Conservation (phyloP, 1,284 basidiomycete genomes). For the Trichosporon ovoides region DNA sequence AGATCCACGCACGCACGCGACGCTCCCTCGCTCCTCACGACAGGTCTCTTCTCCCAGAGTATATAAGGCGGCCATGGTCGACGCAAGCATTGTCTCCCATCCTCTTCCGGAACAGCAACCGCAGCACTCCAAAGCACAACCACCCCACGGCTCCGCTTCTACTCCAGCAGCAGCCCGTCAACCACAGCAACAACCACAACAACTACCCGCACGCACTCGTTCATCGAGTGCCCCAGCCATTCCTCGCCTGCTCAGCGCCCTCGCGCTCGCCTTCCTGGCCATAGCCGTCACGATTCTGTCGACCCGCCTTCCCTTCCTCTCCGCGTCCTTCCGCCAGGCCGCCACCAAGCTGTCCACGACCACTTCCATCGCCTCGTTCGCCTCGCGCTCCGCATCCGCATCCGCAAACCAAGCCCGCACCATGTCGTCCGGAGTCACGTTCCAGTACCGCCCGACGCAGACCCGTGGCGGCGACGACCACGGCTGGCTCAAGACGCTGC, state of each 20-base stretch:
- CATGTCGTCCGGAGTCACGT: constrained; percentile 7
- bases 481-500: constrained; percentile 83
- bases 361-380: neutral
- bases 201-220: neutral
- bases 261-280: constrained; percentile 14
- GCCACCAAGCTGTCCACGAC: neutral
- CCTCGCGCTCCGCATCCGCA: neutral
- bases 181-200: constrained; percentile 3
- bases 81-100: neutral
- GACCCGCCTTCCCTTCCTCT: constrained; percentile 4
- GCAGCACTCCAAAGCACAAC: neutral
- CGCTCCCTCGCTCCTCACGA: too few relatives aligned
- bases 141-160: neutral
- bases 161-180: neutral
- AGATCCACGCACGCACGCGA: too few relatives aligned
- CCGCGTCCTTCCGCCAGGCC: constrained; percentile 2
- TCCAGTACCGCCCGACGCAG: constrained; percentile 55
- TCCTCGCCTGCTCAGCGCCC: neutral
- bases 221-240: constrained; percentile 3
- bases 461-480: constrained; percentile 76
- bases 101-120: neutral
- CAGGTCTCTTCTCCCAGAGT: too few relatives aligned
- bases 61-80: too few relatives aligned
- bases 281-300: constrained; percentile 13
- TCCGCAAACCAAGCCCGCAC: neutral